These are phyloP conservation scores for Scytalidium lignicola DNA, from an alignment of 2,329 filamentous ascomycete genomes.

Conservation along the genomic window DNA sequence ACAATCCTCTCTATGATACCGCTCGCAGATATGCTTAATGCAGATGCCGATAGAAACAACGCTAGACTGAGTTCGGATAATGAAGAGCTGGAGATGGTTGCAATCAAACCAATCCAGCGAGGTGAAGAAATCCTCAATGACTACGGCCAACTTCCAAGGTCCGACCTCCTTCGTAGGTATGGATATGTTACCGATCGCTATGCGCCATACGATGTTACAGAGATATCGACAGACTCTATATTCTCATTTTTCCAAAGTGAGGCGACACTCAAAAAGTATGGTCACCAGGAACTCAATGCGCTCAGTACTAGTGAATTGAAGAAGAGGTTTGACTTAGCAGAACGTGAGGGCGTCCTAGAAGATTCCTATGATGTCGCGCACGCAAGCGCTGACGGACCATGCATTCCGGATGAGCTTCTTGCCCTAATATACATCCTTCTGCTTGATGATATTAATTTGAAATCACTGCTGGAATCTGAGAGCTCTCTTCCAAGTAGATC, in stretches of 20 bases:
- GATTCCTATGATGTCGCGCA: constrained; percentile 53
- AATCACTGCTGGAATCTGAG: constrained; percentile 29
- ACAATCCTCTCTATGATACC: constrained; percentile 61
- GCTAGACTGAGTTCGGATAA: constrained; percentile 35
- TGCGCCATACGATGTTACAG: constrained; percentile 59
- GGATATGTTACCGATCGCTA: constrained; percentile 65
- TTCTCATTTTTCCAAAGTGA: constrained; percentile 17
- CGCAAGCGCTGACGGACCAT: constrained; percentile 17
- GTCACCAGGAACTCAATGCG: constrained; percentile 13
- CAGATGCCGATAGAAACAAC: constrained; percentile 62
- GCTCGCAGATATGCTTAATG: constrained; percentile 67
- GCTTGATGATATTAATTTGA: constrained; percentile 33
- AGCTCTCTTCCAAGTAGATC: constrained; percentile 28
- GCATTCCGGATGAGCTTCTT: constrained; percentile 29
- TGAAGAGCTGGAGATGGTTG: constrained; percentile 54
- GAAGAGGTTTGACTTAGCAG: constrained; percentile 34
- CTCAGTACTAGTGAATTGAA: constrained; percentile 20
- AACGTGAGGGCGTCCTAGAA: constrained; percentile 54
- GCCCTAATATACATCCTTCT: constrained; percentile 39
- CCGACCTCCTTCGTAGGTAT: constrained; percentile 62
- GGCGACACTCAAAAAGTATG: constrained; percentile 4
- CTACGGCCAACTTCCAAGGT: constrained; percentile 62
- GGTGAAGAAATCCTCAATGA: constrained; percentile 65
- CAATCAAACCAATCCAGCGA: constrained; percentile 48
- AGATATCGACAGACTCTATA: constrained; percentile 50